Base-by-base conservation (phyloP, 169 alveolate species). In the Amoebophrya sp. region DNA sequence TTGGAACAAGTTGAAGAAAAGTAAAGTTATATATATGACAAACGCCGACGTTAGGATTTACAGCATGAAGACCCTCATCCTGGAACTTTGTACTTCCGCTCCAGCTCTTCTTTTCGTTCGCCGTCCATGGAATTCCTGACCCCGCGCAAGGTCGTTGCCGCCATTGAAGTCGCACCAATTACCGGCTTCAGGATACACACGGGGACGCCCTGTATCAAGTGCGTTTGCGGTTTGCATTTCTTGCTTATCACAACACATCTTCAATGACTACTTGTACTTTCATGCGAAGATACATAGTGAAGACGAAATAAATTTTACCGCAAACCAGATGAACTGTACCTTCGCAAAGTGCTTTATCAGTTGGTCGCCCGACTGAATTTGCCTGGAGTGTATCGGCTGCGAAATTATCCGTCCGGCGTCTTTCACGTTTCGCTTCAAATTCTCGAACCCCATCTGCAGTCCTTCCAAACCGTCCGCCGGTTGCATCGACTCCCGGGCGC, bases 141-240 rank as follows among this genome's bases (percentile, higher is more conserved):
- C 10, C 83, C 83, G 29, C 83, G 83, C 83, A 66, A 25, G 18
- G 83, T 66, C 83, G 83, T 66, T 25, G 83, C 83, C 18, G 83
- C 83, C 12, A 66, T 0, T 7, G 32, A 0, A 2, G 39, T 12
- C 35, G 18, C 83, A 25, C 83, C 83, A n/a, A 66, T 66, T 1
- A n/a, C 83, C 83, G 83, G 83, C 83, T 66, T 66, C 83, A 66
- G 18, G 12, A 66, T 66, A 25, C 83, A 66, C 35, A 66, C 35
- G 10, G 83, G 83, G 10, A 66, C 83, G 83, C 83, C 83, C 83
- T n/a, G 29, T n/a, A 25, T 18, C 66, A 47, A 47, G 29, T 47
- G 66, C n/a, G n/a, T n/a, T n/a, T n/a, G n/a, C n/a, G n/a, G n/a
- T n/a, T n/a, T n/a, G n/a, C n/a, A n/a, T n/a, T n/a, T n/a, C n/a